Percentiles rank a stretch among this genome's conserved stretches.
Evolutionary conservation across 805 yeast genomes (phyloP).

Genomic region (Candida bentonensis): DNA sequence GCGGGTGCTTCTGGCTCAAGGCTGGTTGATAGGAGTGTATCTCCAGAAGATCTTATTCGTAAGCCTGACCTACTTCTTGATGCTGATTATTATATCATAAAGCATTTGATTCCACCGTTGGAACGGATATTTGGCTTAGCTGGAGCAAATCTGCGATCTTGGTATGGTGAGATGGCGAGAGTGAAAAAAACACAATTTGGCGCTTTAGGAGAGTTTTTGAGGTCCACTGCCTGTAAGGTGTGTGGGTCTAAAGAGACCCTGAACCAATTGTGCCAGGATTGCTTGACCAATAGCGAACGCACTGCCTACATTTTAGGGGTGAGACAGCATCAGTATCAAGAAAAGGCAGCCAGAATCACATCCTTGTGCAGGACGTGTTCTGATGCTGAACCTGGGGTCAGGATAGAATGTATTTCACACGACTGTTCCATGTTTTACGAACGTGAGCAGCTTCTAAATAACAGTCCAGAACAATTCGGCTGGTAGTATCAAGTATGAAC

Average conservation of each 20-base stretch:
- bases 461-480: too few relatives aligned
- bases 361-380: constrained; percentile 19
- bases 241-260: constrained; percentile 8
- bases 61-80: constrained; percentile 41
- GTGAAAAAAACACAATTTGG: constrained; percentile 3
- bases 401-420: constrained; percentile 37
- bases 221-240: constrained; percentile 9
- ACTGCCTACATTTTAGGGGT: constrained; percentile 7
- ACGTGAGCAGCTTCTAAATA: constrained; percentile 27
- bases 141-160: constrained; percentile 64
- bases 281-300: constrained; percentile 6
- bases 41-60: constrained; percentile 61
- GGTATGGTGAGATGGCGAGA: constrained; percentile 64
- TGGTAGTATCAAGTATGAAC: background rate
- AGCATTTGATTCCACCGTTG: constrained; percentile 78
- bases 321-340: constrained; percentile 8
- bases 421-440: constrained; percentile 54
- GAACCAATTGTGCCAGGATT: constrained; percentile 7
- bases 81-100: constrained; percentile 70
- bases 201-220: constrained; percentile 9
- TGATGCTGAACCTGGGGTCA: constrained; percentile 18
- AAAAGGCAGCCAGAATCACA: constrained; percentile 9
- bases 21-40: constrained; percentile 60
- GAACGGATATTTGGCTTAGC: constrained; percentile 68
- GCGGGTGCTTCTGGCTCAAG: constrained; percentile 41